Evolutionary conservation across 257 asterid species (phyloP), one percentile per base, ranked within the genome.

Genomic region (Primulina eburnea): DNA sequence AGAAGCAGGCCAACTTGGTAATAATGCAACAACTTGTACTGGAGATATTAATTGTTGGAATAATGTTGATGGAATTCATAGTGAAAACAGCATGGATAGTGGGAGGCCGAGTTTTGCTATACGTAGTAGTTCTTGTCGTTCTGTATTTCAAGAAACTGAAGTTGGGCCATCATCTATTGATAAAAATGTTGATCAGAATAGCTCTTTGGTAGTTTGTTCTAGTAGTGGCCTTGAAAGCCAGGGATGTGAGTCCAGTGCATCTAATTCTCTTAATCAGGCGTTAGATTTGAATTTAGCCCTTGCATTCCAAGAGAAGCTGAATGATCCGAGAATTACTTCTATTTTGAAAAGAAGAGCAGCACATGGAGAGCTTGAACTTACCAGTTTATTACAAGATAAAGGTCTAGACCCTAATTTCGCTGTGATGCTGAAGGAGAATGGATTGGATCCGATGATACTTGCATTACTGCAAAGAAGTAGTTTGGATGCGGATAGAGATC

Each of bases 371-470:
- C 87, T 78, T 55, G 99, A 91, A 75, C 85, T 94, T 35, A 82
- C 96, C 79, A 89, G 60, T 79, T 85, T 94, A 76, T 83, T 94
- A 85, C 96, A 89, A 71, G 90, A 94, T 82, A 94, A 94, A 82
- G 99, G 99, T 28, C 88, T 94, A 26, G 99, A 94, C 81, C 97
- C 99, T 80, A 94, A 94, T 85, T 94, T 94, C 79, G 97, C 97
- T 63, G 92, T 94, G 78, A 94, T 94, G 99, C 87, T 94, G 77
- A 94, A 94, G 88, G 99, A 91, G 87, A 92, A 92, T 67, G 97
- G 97, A 69, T 74, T 89, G 78, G 99, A 94, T 77, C 99, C 99
- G 67, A 94, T 79, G 90, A 94, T 94, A 80, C 97, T 94, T 79
- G 99, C 99, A 1, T 84, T 94, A 76, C 90, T 94, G 76, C 97